Conservation (phyloP, 805 yeast species). For the Yamadazyma endophytica region DNA sequence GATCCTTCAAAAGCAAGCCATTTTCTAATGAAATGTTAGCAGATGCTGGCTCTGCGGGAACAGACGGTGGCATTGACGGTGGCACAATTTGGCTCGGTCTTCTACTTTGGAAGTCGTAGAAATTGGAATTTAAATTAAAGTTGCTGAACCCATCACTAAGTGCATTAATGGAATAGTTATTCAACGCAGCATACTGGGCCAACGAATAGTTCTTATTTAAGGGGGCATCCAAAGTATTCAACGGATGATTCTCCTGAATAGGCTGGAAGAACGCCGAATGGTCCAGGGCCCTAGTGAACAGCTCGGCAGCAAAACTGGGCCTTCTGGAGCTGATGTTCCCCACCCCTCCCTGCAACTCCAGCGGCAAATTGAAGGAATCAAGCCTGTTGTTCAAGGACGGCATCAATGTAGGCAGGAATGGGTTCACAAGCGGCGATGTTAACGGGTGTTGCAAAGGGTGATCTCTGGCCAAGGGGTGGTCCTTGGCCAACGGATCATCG, state of each 20-base stretch:
- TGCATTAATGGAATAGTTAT: conserved; percentile 17
- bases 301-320: conserved; percentile 72
- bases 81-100: conserved; percentile 36
- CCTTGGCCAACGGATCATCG: too few relatives aligned
- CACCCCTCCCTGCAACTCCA: conserved; percentile 62
- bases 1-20: conserved; percentile 55
- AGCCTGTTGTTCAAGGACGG: conserved; percentile 2
- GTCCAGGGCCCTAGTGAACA: conserved; percentile 37
- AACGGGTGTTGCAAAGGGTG: conserved; percentile 5
- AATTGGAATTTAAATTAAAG: conserved; percentile 29
- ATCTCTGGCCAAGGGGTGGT: too few relatives aligned
- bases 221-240: too few relatives aligned
- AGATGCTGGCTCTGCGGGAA: conserved; percentile 1
- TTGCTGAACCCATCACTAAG: conserved; percentile 27
- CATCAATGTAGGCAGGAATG: conserved; percentile 9
- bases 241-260: conserved; percentile 1
- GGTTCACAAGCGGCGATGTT: conserved; percentile 10
- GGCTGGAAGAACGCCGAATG: neutral
- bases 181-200: conserved; percentile 13
- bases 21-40: conserved; percentile 49
- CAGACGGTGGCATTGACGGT: conserved; percentile 9
- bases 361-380: conserved; percentile 46
- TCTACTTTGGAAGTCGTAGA: conserved; percentile 37
- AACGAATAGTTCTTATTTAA: too few relatives aligned
- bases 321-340: conserved; percentile 62